Conservation (phyloP, 2,329 filamentous ascomycete genomes). For the Chaetothyriales sp. region DNA sequence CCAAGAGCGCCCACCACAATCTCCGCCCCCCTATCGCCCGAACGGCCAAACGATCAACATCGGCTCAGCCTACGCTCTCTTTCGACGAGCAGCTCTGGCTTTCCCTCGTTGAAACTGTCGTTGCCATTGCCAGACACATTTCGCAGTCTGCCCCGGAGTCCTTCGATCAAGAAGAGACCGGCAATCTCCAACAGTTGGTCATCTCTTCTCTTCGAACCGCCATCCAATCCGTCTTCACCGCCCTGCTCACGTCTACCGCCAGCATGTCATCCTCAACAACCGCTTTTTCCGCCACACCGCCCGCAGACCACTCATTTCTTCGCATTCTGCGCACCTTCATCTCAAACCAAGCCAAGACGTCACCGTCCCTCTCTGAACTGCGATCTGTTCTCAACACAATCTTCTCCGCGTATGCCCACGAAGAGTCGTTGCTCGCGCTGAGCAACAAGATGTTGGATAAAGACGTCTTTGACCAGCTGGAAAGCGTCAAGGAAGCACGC, state of each 20-base stretch:
- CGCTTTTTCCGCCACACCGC: conserved; percentile 21
- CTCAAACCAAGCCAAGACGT: conserved; percentile 62
- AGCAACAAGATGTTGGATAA: conserved; percentile 78
- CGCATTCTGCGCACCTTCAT: conserved; percentile 82
- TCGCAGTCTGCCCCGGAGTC: conserved; percentile 23
- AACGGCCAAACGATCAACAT: not conserved
- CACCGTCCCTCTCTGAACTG: conserved; percentile 75
- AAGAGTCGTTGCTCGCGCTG: conserved; percentile 73
- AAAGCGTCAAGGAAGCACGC: conserved; percentile 57
- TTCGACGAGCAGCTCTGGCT: conserved; percentile 53
- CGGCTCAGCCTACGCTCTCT: conserved; percentile 35
- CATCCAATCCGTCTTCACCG: conserved; percentile 83
- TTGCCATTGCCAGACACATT: conserved; percentile 52
- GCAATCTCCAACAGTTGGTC: not conserved
- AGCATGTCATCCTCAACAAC: conserved; percentile 16
- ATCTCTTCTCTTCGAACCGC: conserved; percentile 51
- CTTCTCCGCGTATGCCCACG: conserved; percentile 90
- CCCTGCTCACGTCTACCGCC: conserved; percentile 65
- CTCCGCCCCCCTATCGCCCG: not conserved
- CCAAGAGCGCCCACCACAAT: conserved; percentile 29
- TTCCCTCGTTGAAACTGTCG: conserved; percentile 49
- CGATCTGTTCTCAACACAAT: conserved; percentile 75
- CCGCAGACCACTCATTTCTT: conserved; percentile 60
- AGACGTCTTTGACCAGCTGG: conserved; percentile 74
- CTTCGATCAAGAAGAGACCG: conserved; percentile 4